Percentiles rank a stretch among this genome's conserved stretches.
Conservation (phyloP, 768 basidiomycete species). For the Termitomyces sp. region DNA sequence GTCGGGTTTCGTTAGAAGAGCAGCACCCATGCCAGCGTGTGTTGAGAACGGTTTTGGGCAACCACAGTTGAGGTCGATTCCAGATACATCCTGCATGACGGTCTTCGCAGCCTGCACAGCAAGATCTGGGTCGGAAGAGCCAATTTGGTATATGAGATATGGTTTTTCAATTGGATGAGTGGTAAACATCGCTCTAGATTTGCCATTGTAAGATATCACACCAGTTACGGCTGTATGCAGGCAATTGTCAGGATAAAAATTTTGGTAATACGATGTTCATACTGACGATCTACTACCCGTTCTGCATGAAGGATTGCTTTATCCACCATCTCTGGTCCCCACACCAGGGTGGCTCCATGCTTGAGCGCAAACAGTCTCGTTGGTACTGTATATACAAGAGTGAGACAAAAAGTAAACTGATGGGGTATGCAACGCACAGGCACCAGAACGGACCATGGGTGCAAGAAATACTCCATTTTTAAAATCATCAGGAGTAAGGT, state of each 20-base stretch:
- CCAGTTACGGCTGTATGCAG: constrained; percentile 64
- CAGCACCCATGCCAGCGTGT: constrained; percentile 94
- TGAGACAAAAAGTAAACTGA: constrained; percentile 6
- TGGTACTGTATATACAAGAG: constrained; percentile 54
- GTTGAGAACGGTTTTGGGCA: constrained; percentile 97
- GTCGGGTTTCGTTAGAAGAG: constrained; percentile 87
- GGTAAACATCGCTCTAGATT: constrained; percentile 81
- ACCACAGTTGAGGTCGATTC: constrained; percentile 96
- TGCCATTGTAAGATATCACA: constrained; percentile 81
- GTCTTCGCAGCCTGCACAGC: constrained; percentile 89
- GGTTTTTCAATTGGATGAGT: constrained; percentile 94
- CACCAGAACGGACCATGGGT: constrained; percentile 96
- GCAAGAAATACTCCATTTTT: constrained; percentile 91
- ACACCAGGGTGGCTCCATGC: constrained; percentile 90
- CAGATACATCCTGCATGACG: constrained; percentile 85
- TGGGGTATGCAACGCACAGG: constrained; percentile 46
- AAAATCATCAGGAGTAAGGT: constrained; percentile 70
- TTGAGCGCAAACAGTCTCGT: constrained; percentile 83
- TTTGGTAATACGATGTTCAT: constrained; percentile 3
- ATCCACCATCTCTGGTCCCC: constrained; percentile 96
- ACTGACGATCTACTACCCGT: constrained; percentile 81
- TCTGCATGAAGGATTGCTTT: constrained; percentile 87
- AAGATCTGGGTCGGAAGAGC: constrained; percentile 81
- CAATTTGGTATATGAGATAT: constrained; percentile 93
- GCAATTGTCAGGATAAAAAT: not conserved